phyloP scores from a whole-genome alignment of 129 eudicot genomes.

The Saussurea involucrata region DNA sequence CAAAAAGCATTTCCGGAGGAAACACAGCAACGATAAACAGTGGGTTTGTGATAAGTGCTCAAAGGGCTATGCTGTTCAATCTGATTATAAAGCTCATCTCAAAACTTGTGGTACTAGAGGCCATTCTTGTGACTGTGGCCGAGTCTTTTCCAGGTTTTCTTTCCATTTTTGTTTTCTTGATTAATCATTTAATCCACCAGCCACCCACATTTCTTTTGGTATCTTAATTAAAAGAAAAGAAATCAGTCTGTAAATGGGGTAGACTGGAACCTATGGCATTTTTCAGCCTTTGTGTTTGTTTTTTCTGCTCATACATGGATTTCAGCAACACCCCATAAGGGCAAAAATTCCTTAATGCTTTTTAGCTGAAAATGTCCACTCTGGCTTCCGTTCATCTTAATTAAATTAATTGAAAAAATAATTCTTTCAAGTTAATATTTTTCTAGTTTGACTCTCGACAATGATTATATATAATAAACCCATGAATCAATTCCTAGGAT shows the following conservation, averaged over 20 bases:
- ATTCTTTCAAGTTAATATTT: slow-evolving; percentile 12
- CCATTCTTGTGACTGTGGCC: slow-evolving; percentile 86
- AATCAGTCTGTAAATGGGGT: background rate
- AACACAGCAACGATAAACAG: slow-evolving; percentile 75
- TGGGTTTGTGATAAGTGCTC: slow-evolving; percentile 75
- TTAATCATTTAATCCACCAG: background rate
- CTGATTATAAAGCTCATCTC: slow-evolving; percentile 80
- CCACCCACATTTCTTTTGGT: background rate
- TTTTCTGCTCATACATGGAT: slow-evolving; percentile 18
- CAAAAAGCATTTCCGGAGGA: slow-evolving; percentile 63
- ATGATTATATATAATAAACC: background rate
- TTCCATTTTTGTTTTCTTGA: background rate
- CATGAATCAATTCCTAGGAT: slow-evolving; percentile 14
- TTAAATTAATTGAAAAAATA: background rate
- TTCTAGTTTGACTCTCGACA: slow-evolving; percentile 23
- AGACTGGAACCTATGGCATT: slow-evolving; percentile 18
- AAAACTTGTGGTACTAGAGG: slow-evolving; percentile 84
- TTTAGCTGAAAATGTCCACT: slow-evolving; percentile 9
- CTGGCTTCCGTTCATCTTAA: background rate
- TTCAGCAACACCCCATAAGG: slow-evolving; percentile 31
- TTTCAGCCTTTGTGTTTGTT: slow-evolving; percentile 23
- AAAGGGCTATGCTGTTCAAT: slow-evolving; percentile 81
- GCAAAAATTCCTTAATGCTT: slow-evolving; percentile 31
- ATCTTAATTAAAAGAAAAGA: background rate
- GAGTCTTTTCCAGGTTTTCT: slow-evolving; percentile 74